Evolutionary conservation across 1,284 basidiomycete genomes (phyloP).

Genomic region (Leccinum angustisporum): DNA sequence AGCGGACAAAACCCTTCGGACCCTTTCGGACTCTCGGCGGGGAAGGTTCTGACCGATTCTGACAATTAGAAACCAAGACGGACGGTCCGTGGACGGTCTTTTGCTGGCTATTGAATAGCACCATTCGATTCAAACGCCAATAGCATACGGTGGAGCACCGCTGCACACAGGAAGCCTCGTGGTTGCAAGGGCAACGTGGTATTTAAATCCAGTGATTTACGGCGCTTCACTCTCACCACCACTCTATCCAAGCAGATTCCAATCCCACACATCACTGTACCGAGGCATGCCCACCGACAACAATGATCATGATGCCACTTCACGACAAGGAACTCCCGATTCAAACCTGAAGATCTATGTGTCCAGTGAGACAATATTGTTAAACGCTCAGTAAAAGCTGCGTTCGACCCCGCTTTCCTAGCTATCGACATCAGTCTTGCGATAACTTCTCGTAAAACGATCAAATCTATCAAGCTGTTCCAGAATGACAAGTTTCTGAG

Average conservation of each 20-base stretch:
- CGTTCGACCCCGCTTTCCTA: neutral
- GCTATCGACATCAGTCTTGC: neutral
- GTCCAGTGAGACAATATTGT: conserved; percentile 1
- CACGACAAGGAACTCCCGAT: neutral
- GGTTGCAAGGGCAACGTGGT: neutral
- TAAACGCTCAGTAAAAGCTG: neutral
- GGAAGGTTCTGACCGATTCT: too few relatives aligned
- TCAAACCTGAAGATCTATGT: conserved; percentile 5
- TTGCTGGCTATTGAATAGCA: neutral
- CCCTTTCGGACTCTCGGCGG: too few relatives aligned
- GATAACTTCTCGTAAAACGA: neutral
- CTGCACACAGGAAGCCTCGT: neutral
- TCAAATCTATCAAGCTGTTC: neutral
- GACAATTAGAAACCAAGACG: too few relatives aligned
- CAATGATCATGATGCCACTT: neutral
- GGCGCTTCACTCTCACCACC: neutral
- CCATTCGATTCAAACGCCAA: neutral
- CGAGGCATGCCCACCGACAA: neutral
- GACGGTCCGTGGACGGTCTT: neutral
- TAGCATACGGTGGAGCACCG: neutral
- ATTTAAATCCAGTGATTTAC: neutral
- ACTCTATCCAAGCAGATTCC: neutral
- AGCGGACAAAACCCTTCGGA: too few relatives aligned
- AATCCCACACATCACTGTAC: neutral
- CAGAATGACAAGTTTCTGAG: neutral